Conservation (phyloP, 257 asterid genomes). For the Linderniella brevidens region DNA sequence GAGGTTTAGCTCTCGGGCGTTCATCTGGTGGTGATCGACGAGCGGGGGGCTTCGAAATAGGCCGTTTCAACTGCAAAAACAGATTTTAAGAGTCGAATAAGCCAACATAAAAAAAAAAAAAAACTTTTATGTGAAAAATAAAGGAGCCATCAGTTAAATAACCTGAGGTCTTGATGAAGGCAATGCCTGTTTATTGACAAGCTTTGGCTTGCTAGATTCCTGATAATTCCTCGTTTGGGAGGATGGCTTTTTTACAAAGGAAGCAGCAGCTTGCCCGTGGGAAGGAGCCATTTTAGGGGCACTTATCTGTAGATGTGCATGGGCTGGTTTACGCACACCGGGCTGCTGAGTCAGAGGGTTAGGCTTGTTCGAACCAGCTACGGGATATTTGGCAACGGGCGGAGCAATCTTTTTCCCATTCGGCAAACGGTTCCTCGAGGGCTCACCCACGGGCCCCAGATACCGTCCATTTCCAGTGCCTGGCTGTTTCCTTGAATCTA, state of each 20-base stretch:
- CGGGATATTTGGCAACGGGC: slow-evolving; percentile 19
- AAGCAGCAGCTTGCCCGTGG: too few species aligned
- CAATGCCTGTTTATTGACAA: slow-evolving; percentile 19
- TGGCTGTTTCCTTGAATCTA: slow-evolving; percentile 30
- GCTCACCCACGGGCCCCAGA: slow-evolving; percentile 16
- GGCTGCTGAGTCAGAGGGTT: slow-evolving; percentile 17
- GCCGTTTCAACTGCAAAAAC: slow-evolving; percentile 31
- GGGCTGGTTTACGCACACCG: slow-evolving; percentile 15
- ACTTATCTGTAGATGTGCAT: slow-evolving; percentile 15
- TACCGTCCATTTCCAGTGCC: slow-evolving; percentile 52
- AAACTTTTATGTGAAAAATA: background rate
- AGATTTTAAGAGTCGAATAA: background rate
- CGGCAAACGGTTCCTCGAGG: slow-evolving; percentile 23
- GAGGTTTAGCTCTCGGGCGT: slow-evolving; percentile 35
- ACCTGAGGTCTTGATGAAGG: slow-evolving; percentile 37
- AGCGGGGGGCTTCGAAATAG: slow-evolving; percentile 21
- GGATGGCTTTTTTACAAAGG: slow-evolving; percentile 27
- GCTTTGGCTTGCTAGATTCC: slow-evolving; percentile 34
- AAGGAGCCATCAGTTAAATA: background rate
- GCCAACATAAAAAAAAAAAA: background rate
- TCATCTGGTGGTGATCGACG: slow-evolving; percentile 15
- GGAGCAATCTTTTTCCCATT: slow-evolving; percentile 18
- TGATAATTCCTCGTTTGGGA: slow-evolving; percentile 23
- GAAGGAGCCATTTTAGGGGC: slow-evolving; percentile 20
- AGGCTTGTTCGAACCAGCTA: slow-evolving; percentile 19